phyloP scores from a whole-genome alignment of 2,329 filamentous ascomycete species.

The Colletotrichum theobromicola region DNA sequence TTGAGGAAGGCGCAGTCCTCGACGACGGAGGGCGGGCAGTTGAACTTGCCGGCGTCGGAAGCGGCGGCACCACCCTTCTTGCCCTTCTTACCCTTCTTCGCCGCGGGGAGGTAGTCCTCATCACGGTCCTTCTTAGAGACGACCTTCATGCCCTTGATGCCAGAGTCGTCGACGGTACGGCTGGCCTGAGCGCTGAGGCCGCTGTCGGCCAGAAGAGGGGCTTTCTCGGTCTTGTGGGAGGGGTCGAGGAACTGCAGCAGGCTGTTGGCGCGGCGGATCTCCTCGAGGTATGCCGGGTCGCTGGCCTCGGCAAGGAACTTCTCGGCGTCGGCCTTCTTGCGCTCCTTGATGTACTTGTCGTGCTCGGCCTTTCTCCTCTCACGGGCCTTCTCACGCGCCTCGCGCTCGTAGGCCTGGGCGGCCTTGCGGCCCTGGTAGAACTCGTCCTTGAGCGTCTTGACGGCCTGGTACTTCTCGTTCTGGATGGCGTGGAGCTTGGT shows the following conservation, averaged over 20 bases:
- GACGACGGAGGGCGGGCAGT: constrained; percentile 87
- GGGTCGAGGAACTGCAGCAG: constrained; percentile 94
- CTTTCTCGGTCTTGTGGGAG: constrained; percentile 68
- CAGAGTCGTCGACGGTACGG: constrained; percentile 84
- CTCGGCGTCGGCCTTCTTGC: constrained; percentile 77
- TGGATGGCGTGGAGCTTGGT: constrained; percentile 84
- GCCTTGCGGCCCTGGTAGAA: constrained; percentile 85
- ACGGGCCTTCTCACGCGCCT: constrained; percentile 75
- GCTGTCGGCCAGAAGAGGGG: constrained; percentile 66
- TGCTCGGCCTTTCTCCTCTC: constrained; percentile 85
- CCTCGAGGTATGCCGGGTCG: constrained; percentile 87
- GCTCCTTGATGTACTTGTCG: constrained; percentile 72
- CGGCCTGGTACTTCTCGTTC: constrained; percentile 81
- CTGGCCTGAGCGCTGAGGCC: constrained; percentile 80
- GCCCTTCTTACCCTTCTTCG: constrained; percentile 88
- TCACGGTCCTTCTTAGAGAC: constrained; percentile 87
- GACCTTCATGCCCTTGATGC: constrained; percentile 83
- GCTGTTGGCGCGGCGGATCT: constrained; percentile 88
- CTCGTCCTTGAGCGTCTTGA: constrained; percentile 88
- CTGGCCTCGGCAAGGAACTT: constrained; percentile 81
- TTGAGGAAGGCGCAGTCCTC: constrained; percentile 86
- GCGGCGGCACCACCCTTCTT: constrained; percentile 69
- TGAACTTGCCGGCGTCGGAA: constrained; percentile 62
- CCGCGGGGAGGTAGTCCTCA: constrained; percentile 82
- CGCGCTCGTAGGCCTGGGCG: constrained; percentile 82